Base-by-base conservation (phyloP, 208 protist genomes). In the Herpetomonas samuelpessoai region DNA sequence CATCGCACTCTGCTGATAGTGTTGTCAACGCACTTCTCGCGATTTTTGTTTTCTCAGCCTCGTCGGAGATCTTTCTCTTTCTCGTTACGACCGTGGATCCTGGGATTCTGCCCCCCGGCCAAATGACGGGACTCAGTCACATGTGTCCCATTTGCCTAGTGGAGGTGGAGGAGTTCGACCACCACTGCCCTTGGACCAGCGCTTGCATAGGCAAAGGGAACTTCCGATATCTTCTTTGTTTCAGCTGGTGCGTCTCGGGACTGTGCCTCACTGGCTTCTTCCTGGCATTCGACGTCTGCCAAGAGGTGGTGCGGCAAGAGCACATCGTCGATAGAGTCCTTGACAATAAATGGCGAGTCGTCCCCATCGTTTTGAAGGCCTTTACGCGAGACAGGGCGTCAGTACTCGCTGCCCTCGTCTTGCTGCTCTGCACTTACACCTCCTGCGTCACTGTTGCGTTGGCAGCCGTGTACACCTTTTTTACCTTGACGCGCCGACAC, bases 111-210 rank as follows among this genome's bases (percentile, higher is more conserved):
- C 14, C 18, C 7, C 51, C 62, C 14, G 51, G 30, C 0, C 57
- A 58, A 9, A 49, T 63, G 30, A 66, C 67, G 2, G 49, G 39
- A 10, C 49, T 75, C 0, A 58, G 60, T 31, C 74, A 83, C 56
- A 55, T 27, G 1, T 92, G 85, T 45, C 69, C 67, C 28, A 30
- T 75, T 0, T 92, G 85, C 51, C 41, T 55, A 9, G 14, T 76
- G n/a, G 66, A 65, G 14, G 79, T 96, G 24, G 53, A 76, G 10
- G 78, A 81, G 38, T 96, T 83, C 51, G 90, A 96, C 57, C 90
- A 96, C 53, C 90, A 96, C 50, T 96, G 90, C 68, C 61, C 52
- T 26, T 69, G 85, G 24, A 9, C 93, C 9, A 85, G 85, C 2
- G 77, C 54, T 1, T 93, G 87, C 71, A 79, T 96, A 22, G 90